Percentiles rank a stretch among this genome's conserved stretches.
phyloP scores from a whole-genome alignment of 2,329 filamentous ascomycete genomes.

The Fusarium sp. region DNA sequence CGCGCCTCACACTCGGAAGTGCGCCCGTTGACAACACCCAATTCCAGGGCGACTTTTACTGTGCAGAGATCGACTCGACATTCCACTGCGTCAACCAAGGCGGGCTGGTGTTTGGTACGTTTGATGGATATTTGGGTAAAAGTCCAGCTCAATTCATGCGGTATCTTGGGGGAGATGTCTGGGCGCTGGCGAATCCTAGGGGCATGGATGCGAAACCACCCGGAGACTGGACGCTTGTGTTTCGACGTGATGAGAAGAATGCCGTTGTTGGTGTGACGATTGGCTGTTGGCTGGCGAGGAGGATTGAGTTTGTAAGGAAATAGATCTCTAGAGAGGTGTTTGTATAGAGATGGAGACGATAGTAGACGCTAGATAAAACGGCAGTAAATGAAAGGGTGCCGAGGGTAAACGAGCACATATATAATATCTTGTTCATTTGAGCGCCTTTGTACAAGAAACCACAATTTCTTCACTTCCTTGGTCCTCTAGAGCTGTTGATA shows the following conservation, averaged over 20 bases:
- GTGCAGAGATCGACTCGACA: constrained; percentile 18
- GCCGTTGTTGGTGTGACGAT: constrained; percentile 7
- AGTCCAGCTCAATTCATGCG: constrained; percentile 28
- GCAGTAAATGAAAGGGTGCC: too few relatives aligned
- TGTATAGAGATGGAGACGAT: background rate
- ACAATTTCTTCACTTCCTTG: too few relatives aligned
- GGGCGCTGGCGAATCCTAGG: constrained; percentile 23
- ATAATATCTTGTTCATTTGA: too few relatives aligned
- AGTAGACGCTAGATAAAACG: background rate
- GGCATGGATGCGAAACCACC: constrained; percentile 34
- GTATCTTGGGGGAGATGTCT: constrained; percentile 20
- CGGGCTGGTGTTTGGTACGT: constrained; percentile 26
- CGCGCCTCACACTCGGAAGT: background rate
- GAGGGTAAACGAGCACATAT: too few relatives aligned
- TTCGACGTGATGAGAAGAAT: background rate
- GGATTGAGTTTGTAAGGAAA: constrained; percentile 22
- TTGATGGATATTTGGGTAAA: constrained; percentile 25
- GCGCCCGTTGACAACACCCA: constrained; percentile 2
- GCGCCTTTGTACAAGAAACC: too few relatives aligned
- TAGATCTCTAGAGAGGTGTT: background rate
- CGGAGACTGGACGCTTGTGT: constrained; percentile 30
- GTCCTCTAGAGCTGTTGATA: too few relatives aligned
- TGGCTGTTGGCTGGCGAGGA: constrained; percentile 25
- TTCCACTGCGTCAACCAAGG: constrained; percentile 28
- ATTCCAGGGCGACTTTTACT: constrained; percentile 24